These are phyloP conservation scores for Aspergillus sp. DNA, from an alignment of 2,329 filamentous ascomycete genomes.

Conservation along the genomic window DNA sequence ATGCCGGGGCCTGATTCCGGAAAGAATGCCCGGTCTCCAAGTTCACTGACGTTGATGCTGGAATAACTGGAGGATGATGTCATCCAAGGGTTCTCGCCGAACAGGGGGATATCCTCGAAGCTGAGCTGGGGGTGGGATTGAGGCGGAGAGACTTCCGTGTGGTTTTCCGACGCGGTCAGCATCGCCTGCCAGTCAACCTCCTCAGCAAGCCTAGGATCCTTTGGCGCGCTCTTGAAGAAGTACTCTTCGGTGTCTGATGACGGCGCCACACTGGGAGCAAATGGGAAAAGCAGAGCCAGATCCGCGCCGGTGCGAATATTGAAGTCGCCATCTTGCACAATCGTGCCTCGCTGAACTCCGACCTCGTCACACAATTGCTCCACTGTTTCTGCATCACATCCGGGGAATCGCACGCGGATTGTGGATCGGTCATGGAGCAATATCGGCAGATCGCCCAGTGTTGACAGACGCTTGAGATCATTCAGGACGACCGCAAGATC, in stretches of 20 bases:
- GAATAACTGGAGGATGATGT: slow-evolving; percentile 56
- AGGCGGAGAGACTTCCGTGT: slow-evolving; percentile 24
- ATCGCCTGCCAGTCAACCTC: slow-evolving; percentile 58
- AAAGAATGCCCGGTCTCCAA: slow-evolving; percentile 41
- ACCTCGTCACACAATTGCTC: slow-evolving; percentile 83
- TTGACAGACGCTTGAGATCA: slow-evolving; percentile 75
- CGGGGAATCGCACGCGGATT: slow-evolving; percentile 83
- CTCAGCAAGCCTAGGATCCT: slow-evolving; percentile 32
- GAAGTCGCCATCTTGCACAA: slow-evolving; percentile 78
- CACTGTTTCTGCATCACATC: slow-evolving; percentile 79
- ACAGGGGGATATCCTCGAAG: slow-evolving; percentile 44
- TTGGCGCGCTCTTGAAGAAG: slow-evolving; percentile 43
- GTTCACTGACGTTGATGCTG: slow-evolving; percentile 56
- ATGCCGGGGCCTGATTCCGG: slow-evolving; percentile 33
- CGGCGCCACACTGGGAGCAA: slow-evolving; percentile 63
- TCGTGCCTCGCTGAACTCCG: slow-evolving; percentile 74
- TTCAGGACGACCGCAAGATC: slow-evolving; percentile 76
- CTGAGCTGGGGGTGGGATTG: slow-evolving; percentile 29
- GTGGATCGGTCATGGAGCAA: slow-evolving; percentile 65
- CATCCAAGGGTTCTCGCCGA: slow-evolving; percentile 55
- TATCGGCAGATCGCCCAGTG: slow-evolving; percentile 80
- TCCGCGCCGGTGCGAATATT: slow-evolving; percentile 64
- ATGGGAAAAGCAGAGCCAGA: slow-evolving; percentile 81
- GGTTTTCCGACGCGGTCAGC: slow-evolving; percentile 45
- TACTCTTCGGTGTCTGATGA: slow-evolving; percentile 43